Conservation (phyloP, 2,329 filamentous ascomycete species). For the Trichoderma atrobrunneum region DNA sequence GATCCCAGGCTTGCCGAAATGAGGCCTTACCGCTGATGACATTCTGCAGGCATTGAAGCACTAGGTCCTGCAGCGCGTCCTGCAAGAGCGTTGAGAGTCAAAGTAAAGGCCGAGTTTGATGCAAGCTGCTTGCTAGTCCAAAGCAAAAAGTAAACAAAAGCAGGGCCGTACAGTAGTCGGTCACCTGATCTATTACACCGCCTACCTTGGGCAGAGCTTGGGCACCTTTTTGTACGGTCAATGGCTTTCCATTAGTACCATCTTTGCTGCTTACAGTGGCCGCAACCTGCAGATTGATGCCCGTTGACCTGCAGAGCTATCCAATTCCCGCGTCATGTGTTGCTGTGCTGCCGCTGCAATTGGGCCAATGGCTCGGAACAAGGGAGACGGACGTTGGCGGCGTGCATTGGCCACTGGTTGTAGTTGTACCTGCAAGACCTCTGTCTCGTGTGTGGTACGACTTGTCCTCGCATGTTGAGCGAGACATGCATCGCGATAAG, state of each 20-base stretch:
- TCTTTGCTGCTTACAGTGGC: not conserved
- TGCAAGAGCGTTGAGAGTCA: not conserved
- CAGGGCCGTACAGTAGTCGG: not conserved
- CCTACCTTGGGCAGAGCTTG: not conserved
- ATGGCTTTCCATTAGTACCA: not conserved
- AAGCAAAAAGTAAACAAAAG: not conserved
- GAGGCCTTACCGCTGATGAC: not conserved
- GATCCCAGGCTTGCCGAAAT: conserved; percentile 7
- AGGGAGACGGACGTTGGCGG: not conserved
- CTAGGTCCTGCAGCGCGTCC: not conserved
- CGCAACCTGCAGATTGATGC: not conserved
- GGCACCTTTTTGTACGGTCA: not conserved
- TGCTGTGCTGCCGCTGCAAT: not conserved
- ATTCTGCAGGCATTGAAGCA: not conserved
- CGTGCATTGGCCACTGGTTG: not conserved
- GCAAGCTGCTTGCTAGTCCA: not conserved
- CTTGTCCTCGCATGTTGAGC: not conserved
- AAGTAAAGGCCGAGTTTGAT: not conserved
- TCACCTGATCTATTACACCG: not conserved
- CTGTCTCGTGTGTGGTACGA: not conserved
- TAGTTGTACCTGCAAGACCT: not conserved
- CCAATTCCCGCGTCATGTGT: not conserved
- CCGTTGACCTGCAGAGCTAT: not conserved
- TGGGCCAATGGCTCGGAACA: not conserved
- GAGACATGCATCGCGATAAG: not conserved